These are phyloP conservation scores for Ogataea trehalophila DNA, from an alignment of 805 yeast genomes.

Conservation along the genomic window DNA sequence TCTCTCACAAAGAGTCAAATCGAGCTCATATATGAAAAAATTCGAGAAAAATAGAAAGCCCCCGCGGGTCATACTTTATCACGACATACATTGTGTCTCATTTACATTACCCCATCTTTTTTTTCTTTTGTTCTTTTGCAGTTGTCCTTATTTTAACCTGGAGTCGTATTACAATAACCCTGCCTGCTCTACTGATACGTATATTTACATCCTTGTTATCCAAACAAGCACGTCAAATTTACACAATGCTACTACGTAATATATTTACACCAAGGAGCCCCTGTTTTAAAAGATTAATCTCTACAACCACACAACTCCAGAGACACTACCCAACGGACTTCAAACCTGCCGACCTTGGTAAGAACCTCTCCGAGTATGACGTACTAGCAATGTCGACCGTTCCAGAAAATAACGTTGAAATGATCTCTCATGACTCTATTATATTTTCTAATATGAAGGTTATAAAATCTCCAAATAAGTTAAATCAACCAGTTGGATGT, in stretches of 20 bases:
- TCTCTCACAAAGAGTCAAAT: background rate
- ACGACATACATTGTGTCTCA: background rate
- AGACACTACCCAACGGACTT: slow-evolving; percentile 24
- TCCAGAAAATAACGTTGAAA: slow-evolving; percentile 48
- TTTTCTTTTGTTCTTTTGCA: background rate
- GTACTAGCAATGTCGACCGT: slow-evolving; percentile 38
- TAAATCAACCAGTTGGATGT: slow-evolving; percentile 40
- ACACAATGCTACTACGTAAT: no score
- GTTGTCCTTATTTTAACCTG: background rate
- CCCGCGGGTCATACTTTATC: background rate
- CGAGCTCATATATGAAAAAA: no score
- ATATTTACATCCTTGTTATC: background rate
- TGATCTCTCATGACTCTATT: slow-evolving; percentile 51
- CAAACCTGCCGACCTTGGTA: slow-evolving; percentile 32
- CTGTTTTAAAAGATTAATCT: slow-evolving; percentile 4
- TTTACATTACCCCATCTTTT: slow-evolving; percentile 1
- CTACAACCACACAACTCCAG: background rate
- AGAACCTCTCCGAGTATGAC: slow-evolving; percentile 38
- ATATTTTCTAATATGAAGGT: slow-evolving; percentile 51
- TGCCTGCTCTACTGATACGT: no score
- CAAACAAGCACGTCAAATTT: background rate
- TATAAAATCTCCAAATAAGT: slow-evolving; percentile 37
- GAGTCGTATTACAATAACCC: no score
- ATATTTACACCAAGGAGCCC: no score
- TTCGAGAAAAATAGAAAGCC: background rate